Evolutionary conservation across 2,329 filamentous ascomycete species (phyloP).

Genomic region (Penicillium sp.): DNA sequence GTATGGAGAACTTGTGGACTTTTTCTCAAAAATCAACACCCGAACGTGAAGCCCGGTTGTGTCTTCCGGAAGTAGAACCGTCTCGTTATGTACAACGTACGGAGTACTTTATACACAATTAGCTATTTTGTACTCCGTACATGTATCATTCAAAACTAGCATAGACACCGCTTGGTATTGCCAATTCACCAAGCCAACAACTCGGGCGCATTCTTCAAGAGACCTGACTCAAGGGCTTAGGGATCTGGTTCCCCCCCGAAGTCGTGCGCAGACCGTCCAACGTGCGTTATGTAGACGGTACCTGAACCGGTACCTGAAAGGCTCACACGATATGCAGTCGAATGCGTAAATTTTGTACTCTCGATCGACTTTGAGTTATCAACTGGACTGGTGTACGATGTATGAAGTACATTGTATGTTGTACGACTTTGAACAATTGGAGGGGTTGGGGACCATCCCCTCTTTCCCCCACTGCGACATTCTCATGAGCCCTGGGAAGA

Average conservation of each 20-base stretch:
- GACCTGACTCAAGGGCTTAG: not conserved
- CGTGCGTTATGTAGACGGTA: not conserved
- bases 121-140: too few relatives aligned
- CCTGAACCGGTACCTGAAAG: not conserved
- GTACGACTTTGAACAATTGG: not conserved
- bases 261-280: not conserved
- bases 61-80: not conserved
- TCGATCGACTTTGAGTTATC: not conserved
- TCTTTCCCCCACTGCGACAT: constrained; percentile 5
- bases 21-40: too few relatives aligned
- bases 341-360: constrained; percentile 1
- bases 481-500: not conserved
- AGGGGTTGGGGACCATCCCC: not conserved
- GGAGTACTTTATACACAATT: too few relatives aligned
- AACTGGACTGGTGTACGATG: not conserved
- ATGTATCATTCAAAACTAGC: not conserved
- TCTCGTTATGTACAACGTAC: too few relatives aligned
- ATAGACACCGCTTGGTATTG: not conserved
- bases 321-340: not conserved
- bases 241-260: not conserved
- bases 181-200: not conserved
- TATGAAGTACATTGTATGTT: not conserved
- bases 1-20: not conserved
- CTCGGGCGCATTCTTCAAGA: not conserved
- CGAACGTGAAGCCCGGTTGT: not conserved